phyloP scores from a whole-genome alignment of 106 monocot genomes.

The Hemerocallis citrina region DNA sequence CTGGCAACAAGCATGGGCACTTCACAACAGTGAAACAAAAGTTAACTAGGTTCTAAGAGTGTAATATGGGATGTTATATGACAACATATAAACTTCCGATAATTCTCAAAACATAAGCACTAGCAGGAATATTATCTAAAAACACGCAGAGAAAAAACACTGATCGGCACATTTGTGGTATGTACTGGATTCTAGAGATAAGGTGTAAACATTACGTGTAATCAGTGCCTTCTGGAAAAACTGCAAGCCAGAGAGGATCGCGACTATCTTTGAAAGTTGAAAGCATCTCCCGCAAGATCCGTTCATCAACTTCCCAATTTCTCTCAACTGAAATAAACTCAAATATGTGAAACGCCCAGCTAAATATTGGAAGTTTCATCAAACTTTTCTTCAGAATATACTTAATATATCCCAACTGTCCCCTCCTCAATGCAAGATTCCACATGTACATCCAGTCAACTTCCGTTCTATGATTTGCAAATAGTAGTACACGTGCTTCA shows the following conservation, averaged over 20 bases:
- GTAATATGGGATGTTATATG: no score
- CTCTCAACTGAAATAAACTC: conserved; percentile 96
- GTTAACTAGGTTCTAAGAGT: no score
- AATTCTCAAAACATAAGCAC: no score
- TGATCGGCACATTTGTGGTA: neutral
- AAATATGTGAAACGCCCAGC: conserved; percentile 91
- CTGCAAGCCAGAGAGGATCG: conserved; percentile 89
- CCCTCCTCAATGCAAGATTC: conserved; percentile 91
- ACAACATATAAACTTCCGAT: no score
- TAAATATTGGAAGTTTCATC: conserved; percentile 91
- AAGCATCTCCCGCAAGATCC: conserved; percentile 47
- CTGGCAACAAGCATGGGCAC: no score
- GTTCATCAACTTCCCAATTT: conserved; percentile 88
- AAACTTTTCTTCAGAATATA: conserved; percentile 89
- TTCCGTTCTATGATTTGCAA: conserved; percentile 95
- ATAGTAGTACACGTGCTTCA: conserved; percentile 52
- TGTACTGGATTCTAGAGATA: neutral
- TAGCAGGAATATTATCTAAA: neutral
- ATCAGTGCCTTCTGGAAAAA: conserved; percentile 98
- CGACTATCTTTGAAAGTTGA: conserved; percentile 48
- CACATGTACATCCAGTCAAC: conserved; percentile 99
- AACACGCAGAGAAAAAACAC: neutral
- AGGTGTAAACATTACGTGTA: conserved; percentile 59
- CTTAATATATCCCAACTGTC: conserved; percentile 65
- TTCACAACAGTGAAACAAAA: no score